Base-by-base conservation (phyloP, 2,329 filamentous ascomycete species). In the Trichoderma sp. region DNA sequence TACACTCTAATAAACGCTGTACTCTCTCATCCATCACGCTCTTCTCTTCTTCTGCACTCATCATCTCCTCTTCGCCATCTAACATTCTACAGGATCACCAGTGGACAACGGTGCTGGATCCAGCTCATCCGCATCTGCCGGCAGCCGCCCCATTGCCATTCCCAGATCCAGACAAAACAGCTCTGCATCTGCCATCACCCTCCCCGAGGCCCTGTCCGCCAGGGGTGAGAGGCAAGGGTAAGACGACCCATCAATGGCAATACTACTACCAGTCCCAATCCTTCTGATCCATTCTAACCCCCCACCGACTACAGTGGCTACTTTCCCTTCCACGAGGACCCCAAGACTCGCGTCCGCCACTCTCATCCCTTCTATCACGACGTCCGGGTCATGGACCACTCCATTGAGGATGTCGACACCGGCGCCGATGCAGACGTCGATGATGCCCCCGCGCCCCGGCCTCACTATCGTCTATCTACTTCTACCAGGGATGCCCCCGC, bases 161-260 rank as follows among this genome's bases (percentile, higher is more conserved):
- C 84, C 84, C 27, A 72, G 78, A 29, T 71, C 76, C 54, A 80
- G 76, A 70, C 82, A 79, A 67, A 72, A 80, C 69, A 81, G 77
- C 57, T 76, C 76, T 69, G 75, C 80, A 58, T 78, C 79, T 58
- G 74, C 78, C 54, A 78, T 79, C 72, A 84, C 81, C 27, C 81
- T 81, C 22, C 81, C 79, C 25, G 82, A 82, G 70, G 83, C 82
- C 70, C 76, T 89, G 25, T 87, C 86, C 29, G 87, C 84, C 53
- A 81, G 87, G 65, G 87, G 87, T 63, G 87, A 89, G 75, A 73
- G 86, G 59, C 81, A 80, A 74, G 86, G 86, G 87, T 89, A 83
- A 74, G 83, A 32, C 17, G 83, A 32, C 17, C 25, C 61, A 52
- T 34, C 3, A 60, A 7, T 17, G n/a, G n/a, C n/a, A n/a, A n/a